Evolutionary conservation across 23 red algal genomes (phyloP).

Genomic region (Pyropia haitanensis): DNA sequence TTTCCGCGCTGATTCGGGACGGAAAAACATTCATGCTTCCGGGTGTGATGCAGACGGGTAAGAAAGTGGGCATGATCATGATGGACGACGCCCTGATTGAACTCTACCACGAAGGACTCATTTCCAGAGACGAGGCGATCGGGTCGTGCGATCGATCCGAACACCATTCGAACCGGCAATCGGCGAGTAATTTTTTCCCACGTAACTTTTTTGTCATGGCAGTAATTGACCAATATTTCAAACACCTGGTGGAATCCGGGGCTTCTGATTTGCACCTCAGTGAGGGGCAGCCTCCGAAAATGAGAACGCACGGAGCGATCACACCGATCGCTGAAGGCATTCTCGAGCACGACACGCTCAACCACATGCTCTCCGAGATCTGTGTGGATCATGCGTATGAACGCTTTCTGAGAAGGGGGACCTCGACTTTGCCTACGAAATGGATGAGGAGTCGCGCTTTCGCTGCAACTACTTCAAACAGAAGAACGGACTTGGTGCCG

Average conservation of each 20-base stretch:
- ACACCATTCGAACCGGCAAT: not conserved
- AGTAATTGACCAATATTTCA: too few relatives aligned
- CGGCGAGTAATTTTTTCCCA: not conserved
- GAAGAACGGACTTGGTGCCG: not conserved
- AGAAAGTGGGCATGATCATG: not conserved
- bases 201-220: too few relatives aligned
- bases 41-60: not conserved
- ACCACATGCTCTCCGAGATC: too few relatives aligned
- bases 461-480: not conserved
- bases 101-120: not conserved
- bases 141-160: slow-evolving; percentile 1
- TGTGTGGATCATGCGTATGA: too few relatives aligned
- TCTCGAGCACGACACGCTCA: too few relatives aligned
- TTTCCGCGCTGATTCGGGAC: not conserved
- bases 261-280: too few relatives aligned
- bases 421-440: not conserved
- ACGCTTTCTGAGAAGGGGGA: not conserved
- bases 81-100: not conserved
- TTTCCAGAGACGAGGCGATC: not conserved
- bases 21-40: not conserved
- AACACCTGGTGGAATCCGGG: too few relatives aligned
- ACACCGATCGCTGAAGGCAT: too few relatives aligned
- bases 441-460: not conserved
- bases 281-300: too few relatives aligned
- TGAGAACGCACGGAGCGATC: too few relatives aligned